Evolutionary conservation across 202 grass and related monocot species (phyloP).

Genomic region (Bolboschoenoplectus hybrid): DNA sequence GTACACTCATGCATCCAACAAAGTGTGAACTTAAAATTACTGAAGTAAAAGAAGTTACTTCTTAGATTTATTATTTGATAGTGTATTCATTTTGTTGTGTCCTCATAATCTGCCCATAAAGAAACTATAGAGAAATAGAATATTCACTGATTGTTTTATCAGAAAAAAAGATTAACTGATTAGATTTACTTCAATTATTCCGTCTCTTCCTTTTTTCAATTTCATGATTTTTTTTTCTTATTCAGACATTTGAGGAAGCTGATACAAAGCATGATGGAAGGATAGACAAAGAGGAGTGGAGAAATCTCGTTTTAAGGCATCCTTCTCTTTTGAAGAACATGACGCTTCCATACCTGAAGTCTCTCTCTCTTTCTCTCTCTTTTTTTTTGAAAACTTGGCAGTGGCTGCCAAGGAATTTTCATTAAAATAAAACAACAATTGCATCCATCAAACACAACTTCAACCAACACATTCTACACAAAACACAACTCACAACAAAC

Average conservation of each 20-base stretch:
- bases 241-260: constrained; percentile 78
- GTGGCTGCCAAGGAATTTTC: too few relatives aligned
- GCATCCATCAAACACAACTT: too few relatives aligned
- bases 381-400: too few relatives aligned
- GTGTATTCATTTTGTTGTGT: neutral
- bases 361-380: neutral
- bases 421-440: too few relatives aligned
- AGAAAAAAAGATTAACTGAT: neutral
- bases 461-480: too few relatives aligned
- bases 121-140: neutral
- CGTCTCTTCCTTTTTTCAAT: neutral
- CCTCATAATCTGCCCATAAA: neutral
- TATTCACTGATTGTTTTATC: neutral
- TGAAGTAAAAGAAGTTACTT: neutral
- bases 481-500: too few relatives aligned
- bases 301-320: constrained; percentile 72
- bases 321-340: constrained; percentile 88
- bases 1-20: neutral
- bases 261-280: constrained; percentile 91
- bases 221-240: constrained; percentile 21
- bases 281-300: constrained; percentile 96
- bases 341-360: constrained; percentile 82
- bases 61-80: constrained; percentile 24
- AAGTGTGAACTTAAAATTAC: constrained; percentile 8
- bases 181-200: neutral